These are phyloP conservation scores for Amaranthus hypochondriacus DNA, from an alignment of 148 eudicot genomes.

Conservation along the genomic window DNA sequence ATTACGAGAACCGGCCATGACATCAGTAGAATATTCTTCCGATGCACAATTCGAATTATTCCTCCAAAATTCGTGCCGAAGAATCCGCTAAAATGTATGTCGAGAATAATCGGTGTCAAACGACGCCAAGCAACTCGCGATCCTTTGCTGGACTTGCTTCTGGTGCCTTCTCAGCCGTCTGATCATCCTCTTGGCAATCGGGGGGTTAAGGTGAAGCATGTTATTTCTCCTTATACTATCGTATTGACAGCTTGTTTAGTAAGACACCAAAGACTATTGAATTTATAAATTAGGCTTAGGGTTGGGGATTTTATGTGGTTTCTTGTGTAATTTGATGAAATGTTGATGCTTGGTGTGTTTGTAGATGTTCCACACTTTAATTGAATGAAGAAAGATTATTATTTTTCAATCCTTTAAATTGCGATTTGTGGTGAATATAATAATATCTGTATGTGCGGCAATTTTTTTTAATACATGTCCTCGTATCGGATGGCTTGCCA, in stretches of 20 bases:
- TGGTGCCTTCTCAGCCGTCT: slow-evolving; percentile 38
- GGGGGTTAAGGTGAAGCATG: slow-evolving; percentile 30
- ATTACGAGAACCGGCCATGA: slow-evolving; percentile 82
- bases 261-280: slow-evolving; percentile 24
- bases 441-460: no score
- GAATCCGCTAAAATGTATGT: slow-evolving; percentile 51
- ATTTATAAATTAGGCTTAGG: not conserved
- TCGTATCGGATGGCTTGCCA: no score
- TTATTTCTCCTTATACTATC: slow-evolving; percentile 27
- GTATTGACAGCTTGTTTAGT: slow-evolving; percentile 58
- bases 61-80: slow-evolving; percentile 57
- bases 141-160: slow-evolving; percentile 78
- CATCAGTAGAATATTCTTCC: slow-evolving; percentile 55
- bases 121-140: slow-evolving; percentile 74
- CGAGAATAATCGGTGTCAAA: slow-evolving; percentile 78
- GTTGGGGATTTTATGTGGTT: slow-evolving; percentile 15
- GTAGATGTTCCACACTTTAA: not conserved
- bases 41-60: slow-evolving; percentile 77
- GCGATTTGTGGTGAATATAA: no score
- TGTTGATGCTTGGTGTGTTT: not conserved
- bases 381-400: not conserved
- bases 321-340: not conserved
- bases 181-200: slow-evolving; percentile 23
- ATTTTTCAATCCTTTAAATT: no score
- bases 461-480: no score